phyloP scores from a whole-genome alignment of 345 rosid species.

The Raphanus raphanistrum region DNA sequence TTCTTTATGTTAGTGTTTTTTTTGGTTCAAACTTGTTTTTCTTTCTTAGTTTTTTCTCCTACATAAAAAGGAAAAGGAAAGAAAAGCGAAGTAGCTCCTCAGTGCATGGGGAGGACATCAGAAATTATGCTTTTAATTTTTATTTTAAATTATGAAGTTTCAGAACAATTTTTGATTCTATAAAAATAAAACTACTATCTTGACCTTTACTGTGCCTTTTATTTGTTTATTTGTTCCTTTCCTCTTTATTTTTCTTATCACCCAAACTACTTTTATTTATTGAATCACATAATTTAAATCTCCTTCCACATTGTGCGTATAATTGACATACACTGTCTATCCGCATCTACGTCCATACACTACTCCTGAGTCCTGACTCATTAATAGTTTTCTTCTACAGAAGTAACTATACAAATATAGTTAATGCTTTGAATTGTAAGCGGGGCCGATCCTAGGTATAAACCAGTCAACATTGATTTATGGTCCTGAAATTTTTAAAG shows the following conservation, averaged over 20 bases:
- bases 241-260: constrained; percentile 14
- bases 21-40: not conserved
- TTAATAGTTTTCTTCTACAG: too few relatives aligned
- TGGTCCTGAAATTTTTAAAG: too few relatives aligned
- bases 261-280: constrained; percentile 14
- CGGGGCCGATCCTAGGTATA: too few relatives aligned
- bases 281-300: constrained; percentile 34
- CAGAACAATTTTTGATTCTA: constrained; percentile 29
- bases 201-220: constrained; percentile 41
- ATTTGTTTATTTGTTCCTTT: constrained; percentile 13
- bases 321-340: constrained; percentile 28
- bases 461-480: too few relatives aligned
- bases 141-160: constrained; percentile 1
- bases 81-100: constrained; percentile 47
- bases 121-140: constrained; percentile 4
- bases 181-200: constrained; percentile 25
- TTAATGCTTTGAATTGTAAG: not conserved
- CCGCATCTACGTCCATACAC: not conserved
- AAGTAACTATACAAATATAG: not conserved
- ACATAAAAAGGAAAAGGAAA: not conserved
- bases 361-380: not conserved
- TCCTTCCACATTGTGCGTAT: constrained; percentile 17
- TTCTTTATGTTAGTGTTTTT: constrained; percentile 35
- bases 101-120: constrained; percentile 49
- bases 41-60: not conserved